Conservation (phyloP, 129 eudicot species). For the sunflower (Helianthus annuus) region HanXRQr2.0-SUNRISE NC_035444.2:156280113-156280612, state of each 20-base stretch:
- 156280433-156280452: slow-evolving; percentile 47
- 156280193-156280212: slow-evolving; percentile 45
- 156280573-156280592: too few species aligned
- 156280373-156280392: too few species aligned
- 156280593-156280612: slow-evolving; percentile 14
- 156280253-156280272: slow-evolving; percentile 53
- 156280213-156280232: slow-evolving; percentile 28
- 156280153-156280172: too few species aligned
- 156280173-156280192: slow-evolving; percentile 58
- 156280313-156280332: slow-evolving; percentile 15
- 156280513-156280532: not conserved
- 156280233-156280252: slow-evolving; percentile 56
- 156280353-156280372: not conserved
- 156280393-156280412: slow-evolving; percentile 27
- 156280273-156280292: slow-evolving; percentile 37
- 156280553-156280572: too few species aligned
- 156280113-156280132: slow-evolving; percentile 63
- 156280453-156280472: too few species aligned
- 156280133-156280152: slow-evolving; percentile 47
- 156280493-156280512: slow-evolving; percentile 25
- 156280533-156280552: too few species aligned
- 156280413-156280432: slow-evolving; percentile 39
- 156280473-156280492: slow-evolving; percentile 36
- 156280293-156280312: slow-evolving; percentile 38
- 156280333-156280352: not conserved